A percentile compares a stretch with the other conserved stretches of the same genome.
Evolutionary conservation across 2,329 filamentous ascomycete species (phyloP).

Genomic region (Akanthomyces uredinophilus): DNA sequence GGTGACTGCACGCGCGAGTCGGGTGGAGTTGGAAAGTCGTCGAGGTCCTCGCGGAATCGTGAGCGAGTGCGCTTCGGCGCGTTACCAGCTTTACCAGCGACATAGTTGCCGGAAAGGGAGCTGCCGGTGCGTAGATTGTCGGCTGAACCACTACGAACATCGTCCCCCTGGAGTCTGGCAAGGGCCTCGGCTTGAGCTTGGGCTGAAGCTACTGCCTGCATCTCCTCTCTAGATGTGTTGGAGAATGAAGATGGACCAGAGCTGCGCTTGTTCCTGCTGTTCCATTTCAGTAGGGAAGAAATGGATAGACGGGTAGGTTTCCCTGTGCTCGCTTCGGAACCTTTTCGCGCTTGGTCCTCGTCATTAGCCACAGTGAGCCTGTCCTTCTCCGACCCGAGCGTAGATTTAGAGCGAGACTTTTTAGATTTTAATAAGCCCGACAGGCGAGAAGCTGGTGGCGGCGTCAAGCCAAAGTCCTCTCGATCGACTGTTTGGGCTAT

Average conservation of each 20-base stretch:
- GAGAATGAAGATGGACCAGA: constrained; percentile 73
- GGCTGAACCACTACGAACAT: constrained; percentile 18
- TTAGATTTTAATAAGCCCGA: constrained; percentile 41
- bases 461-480: constrained; percentile 16
- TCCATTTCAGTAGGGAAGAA: constrained; percentile 71
- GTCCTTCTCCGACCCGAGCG: constrained; percentile 36
- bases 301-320: constrained; percentile 49
- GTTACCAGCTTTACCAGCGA: constrained; percentile 31
- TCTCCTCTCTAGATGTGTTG: constrained; percentile 86
- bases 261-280: constrained; percentile 52
- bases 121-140: constrained; percentile 39
- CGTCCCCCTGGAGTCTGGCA: constrained; percentile 31
- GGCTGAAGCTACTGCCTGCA: constrained; percentile 40
- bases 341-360: constrained; percentile 46
- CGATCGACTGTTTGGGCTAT: background rate
- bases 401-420: constrained; percentile 47
- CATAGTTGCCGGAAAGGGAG: background rate
- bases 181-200: constrained; percentile 27
- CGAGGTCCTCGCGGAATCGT: constrained; percentile 87
- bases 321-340: constrained; percentile 48
- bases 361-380: constrained; percentile 39
- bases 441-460: constrained; percentile 24
- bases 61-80: constrained; percentile 77
- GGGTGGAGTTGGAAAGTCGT: constrained; percentile 82
- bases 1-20: constrained; percentile 77